These are phyloP conservation scores for Spirogloea muscicola DNA, from an alignment of 139 green algal species.

Conservation along the genomic window DNA sequence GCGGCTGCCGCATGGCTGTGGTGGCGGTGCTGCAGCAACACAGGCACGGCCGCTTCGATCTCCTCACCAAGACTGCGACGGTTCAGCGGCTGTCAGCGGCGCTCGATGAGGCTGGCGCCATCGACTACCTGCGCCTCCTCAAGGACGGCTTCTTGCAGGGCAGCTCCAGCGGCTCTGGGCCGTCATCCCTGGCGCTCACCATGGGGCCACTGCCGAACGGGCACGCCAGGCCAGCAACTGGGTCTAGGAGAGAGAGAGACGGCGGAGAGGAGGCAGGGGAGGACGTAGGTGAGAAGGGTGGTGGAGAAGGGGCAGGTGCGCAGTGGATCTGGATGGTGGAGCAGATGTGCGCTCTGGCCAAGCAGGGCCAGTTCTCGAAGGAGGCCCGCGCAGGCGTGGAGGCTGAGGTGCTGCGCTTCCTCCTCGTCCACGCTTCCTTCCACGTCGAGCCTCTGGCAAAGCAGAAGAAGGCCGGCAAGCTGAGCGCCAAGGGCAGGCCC, in stretches of 20 bases:
- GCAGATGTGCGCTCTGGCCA: conserved; percentile 8
- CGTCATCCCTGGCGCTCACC: background rate
- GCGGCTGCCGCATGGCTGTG: background rate
- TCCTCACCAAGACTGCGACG: background rate
- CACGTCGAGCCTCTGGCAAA: background rate
- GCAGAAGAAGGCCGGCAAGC: background rate
- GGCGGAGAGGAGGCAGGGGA: conserved; percentile 22
- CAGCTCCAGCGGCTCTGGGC: background rate
- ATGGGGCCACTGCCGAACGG: too few species aligned
- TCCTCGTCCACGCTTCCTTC: background rate
- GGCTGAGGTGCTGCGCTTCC: background rate
- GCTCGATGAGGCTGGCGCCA: background rate
- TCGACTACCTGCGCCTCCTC: conserved; percentile 8
- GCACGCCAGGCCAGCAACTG: background rate
- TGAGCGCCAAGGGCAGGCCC: background rate
- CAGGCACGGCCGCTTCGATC: conserved; percentile 8
- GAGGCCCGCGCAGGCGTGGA: background rate
- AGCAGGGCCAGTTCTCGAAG: background rate
- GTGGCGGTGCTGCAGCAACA: conserved; percentile 16
- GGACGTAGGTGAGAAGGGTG: background rate
- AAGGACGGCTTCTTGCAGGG: conserved; percentile 5
- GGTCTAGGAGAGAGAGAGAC: background rate
- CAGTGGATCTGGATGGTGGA: conserved; percentile 11
- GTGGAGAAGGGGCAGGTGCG: conserved; percentile 10
- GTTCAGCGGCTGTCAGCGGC: background rate